Conservation (phyloP, 192 early-diverging fungal genomes). For the Coemansia sp. region DNA sequence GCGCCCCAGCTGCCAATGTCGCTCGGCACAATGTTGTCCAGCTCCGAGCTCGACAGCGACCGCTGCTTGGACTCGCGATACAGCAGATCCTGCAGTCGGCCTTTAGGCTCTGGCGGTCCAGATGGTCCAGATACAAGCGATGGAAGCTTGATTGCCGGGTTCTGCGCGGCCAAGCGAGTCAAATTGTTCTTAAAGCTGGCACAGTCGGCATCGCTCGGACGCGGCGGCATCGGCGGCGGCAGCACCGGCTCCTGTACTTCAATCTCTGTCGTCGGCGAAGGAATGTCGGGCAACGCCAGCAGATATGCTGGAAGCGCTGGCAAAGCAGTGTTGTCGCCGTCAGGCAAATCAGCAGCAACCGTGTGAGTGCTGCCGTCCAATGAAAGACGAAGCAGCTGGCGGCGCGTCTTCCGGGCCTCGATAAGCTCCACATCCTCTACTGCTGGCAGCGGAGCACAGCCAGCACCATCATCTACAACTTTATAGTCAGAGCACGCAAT, state of each 20-base stretch:
- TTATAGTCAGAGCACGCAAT: constrained; percentile 22
- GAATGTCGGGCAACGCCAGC: constrained; percentile 16
- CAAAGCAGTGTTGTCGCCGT: neutral
- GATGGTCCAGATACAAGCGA: neutral
- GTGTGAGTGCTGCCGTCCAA: constrained; percentile 35
- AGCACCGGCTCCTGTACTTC: neutral
- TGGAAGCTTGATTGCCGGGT: neutral
- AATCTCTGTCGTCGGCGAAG: constrained; percentile 2
- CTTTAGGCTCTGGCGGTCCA: constrained; percentile 20
- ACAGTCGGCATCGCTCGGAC: constrained; percentile 23
- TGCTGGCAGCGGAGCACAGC: constrained; percentile 1
- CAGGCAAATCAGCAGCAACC: constrained; percentile 7
- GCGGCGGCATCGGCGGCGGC: constrained; percentile 27
- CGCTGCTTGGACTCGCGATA: constrained; percentile 47
- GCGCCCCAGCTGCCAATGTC: constrained; percentile 32
- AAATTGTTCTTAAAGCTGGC: constrained; percentile 9
- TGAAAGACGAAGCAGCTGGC: constrained; percentile 28
- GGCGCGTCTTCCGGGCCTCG: constrained; percentile 10
- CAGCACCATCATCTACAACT: constrained; percentile 21
- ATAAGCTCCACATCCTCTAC: constrained; percentile 3
- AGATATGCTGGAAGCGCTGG: constrained; percentile 20
- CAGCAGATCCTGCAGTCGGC: constrained; percentile 34
- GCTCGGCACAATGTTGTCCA: constrained; percentile 43
- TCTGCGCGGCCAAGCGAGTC: neutral
- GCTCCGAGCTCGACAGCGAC: constrained; percentile 49